Base-by-base conservation (phyloP, 2,329 filamentous ascomycete species). In the Pseudogymnoascus sp. region DNA sequence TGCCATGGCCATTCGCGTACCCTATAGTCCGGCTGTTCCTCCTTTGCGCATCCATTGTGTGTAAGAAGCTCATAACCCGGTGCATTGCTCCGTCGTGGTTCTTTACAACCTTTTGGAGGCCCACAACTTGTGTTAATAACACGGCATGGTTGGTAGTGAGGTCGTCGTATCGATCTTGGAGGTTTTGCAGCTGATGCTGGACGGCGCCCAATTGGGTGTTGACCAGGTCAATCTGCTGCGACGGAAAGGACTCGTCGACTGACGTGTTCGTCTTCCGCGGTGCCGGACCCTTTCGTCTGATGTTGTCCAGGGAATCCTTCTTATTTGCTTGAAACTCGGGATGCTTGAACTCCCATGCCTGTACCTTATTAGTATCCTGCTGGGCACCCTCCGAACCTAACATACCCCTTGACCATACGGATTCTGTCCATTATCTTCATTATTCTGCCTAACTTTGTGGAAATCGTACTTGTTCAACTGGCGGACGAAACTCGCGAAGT, bases 401-500 rank as follows among this genome's bases (percentile, higher is more conserved):
- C 75, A 71, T 77, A 95, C 91, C 76, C 89, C 89, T 66, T 88
- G 81, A 16, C 91, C 91, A 71, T 96, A 96, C 5, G 88, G 88
- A 63, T 90, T 91, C 69, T 90, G 84, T 25, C 88, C 89, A 70
- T 84, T 91, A 72, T 96, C 91, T 72, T 96, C 91, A 68, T 91
- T 96, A 71, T 93, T 90, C 72, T 89, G 90, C 68, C 95, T 86
- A 67, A 97, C 93, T 81, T 99, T 99, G 81, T 99, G 95, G 70
- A 99, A 99, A 74, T 96, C 93, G 76, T 96, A 97, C 75, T 97
- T 97, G 80, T 97, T 97, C 64, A 97, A 80, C 75, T 97, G 93
- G 59, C 93, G 89, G 64, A 97, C 93, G 74, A 97, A 97, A 77
- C 92, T 96, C 34, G 93, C 93, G 79, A 97, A 97, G 75, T 97